phyloP scores from a whole-genome alignment of 352 stramenopile genomes.

The Phytopythium sindhum region DNA sequence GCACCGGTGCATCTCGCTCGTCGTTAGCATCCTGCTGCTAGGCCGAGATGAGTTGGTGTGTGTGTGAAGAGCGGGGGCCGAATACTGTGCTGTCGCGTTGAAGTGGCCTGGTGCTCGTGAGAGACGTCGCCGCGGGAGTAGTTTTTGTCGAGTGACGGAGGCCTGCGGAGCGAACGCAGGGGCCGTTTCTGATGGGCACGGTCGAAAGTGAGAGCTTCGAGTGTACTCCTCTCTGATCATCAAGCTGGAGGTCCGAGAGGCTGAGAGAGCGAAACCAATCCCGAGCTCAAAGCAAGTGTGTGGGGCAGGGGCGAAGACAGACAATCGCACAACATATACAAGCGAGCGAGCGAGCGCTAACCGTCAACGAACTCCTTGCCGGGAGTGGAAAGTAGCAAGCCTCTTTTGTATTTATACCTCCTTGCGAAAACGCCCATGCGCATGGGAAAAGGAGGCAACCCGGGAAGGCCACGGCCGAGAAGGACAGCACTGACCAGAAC shows the following conservation, averaged over 20 bases:
- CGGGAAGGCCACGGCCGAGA: not conserved
- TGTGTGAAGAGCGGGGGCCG: not conserved
- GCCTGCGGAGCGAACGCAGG: not conserved
- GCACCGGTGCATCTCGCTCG: constrained; percentile 3
- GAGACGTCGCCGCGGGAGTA: not conserved
- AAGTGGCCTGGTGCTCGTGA: not conserved
- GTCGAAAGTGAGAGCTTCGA: not conserved
- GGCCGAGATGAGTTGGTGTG: not conserved
- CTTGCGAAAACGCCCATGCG: not conserved
- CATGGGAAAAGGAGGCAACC: not conserved
- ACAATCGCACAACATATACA: not conserved
- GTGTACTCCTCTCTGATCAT: not conserved
- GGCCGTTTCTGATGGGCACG: not conserved
- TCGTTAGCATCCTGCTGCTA: not conserved
- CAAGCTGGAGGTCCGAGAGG: not conserved
- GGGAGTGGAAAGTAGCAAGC: not conserved
- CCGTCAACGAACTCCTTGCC: not conserved
- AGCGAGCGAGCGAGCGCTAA: not conserved
- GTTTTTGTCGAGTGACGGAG: not conserved
- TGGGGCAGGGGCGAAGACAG: not conserved
- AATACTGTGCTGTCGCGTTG: not conserved
- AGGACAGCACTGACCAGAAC: not conserved
- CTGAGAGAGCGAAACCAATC: not conserved
- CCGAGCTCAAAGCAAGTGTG: not conserved
- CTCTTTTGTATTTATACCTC: not conserved